Evolutionary conservation across 768 basidiomycete genomes (phyloP).

Genomic region (Suillus spraguei): DNA sequence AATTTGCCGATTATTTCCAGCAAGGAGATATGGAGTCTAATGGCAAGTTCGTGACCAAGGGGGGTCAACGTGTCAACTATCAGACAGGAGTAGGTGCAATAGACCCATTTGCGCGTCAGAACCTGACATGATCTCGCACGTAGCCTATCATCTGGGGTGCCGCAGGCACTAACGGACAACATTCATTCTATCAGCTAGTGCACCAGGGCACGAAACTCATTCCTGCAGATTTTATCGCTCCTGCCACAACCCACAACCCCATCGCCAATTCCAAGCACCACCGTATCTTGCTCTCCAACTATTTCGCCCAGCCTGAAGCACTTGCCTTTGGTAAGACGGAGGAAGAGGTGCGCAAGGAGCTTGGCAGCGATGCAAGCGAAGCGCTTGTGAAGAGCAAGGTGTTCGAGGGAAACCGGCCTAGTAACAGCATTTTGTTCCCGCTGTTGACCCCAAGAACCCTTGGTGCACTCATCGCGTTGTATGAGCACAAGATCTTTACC

Average conservation of each 20-base stretch:
- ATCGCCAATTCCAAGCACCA: slow-evolving; percentile 89
- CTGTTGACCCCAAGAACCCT: slow-evolving; percentile 87
- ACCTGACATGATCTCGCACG: not conserved
- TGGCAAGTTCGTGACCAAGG: slow-evolving; percentile 95
- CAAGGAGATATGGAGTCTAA: slow-evolving; percentile 99
- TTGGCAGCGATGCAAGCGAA: slow-evolving; percentile 73
- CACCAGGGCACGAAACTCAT: slow-evolving; percentile 94
- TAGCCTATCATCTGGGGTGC: slow-evolving; percentile 99
- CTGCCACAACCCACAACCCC: slow-evolving; percentile 88
- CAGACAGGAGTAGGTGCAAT: slow-evolving; percentile 84
- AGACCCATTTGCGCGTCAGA: not conserved
- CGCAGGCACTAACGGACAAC: slow-evolving; percentile 97
- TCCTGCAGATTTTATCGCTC: slow-evolving; percentile 91
- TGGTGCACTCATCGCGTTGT: slow-evolving; percentile 85
- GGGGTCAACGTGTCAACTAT: slow-evolving; percentile 90
- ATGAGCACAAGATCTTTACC: slow-evolving; percentile 99
- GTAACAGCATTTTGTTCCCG: slow-evolving; percentile 96
- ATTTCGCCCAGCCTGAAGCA: slow-evolving; percentile 97
- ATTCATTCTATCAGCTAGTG: slow-evolving; percentile 98
- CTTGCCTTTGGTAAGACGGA: slow-evolving; percentile 98
- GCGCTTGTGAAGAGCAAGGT: slow-evolving; percentile 95
- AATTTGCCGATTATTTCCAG: slow-evolving; percentile 99
- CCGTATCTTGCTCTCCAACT: slow-evolving; percentile 96
- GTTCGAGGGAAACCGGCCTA: slow-evolving; percentile 96
- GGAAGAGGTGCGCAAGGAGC: slow-evolving; percentile 74